phyloP scores from a whole-genome alignment of 176 grass and related monocot species.

The Musa itinerans region DNA sequence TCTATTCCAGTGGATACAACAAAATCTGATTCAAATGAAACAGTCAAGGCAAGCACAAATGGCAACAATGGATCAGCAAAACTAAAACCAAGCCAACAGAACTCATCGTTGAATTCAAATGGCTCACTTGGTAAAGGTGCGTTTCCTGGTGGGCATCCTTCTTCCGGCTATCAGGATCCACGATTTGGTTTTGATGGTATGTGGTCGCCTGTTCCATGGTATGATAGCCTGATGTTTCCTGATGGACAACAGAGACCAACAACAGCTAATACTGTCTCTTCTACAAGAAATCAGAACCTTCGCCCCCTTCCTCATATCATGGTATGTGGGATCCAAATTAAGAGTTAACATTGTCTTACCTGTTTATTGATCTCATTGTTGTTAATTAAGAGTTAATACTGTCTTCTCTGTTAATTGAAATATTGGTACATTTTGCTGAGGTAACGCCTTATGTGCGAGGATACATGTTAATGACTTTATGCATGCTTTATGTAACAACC shows the following conservation, averaged over 20 bases:
- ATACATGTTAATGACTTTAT: too few species aligned
- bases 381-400: too few species aligned
- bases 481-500: too few species aligned
- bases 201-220: slow-evolving; percentile 23
- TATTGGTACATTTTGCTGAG: too few species aligned
- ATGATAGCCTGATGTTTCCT: slow-evolving; percentile 11
- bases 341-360: neutral
- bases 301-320: neutral
- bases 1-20: slow-evolving; percentile 3
- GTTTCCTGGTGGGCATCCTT: neutral
- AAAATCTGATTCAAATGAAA: slow-evolving; percentile 8
- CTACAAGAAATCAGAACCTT: slow-evolving; percentile 19
- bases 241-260: slow-evolving; percentile 16
- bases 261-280: slow-evolving; percentile 9
- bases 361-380: too few species aligned
- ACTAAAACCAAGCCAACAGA: slow-evolving; percentile 15
- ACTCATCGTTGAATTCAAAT: slow-evolving; percentile 14
- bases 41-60: neutral
- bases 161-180: slow-evolving; percentile 9
- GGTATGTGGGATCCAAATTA: neutral
- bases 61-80: slow-evolving; percentile 4
- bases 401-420: too few species aligned
- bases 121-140: slow-evolving; percentile 5
- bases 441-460: too few species aligned
- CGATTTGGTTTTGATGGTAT: slow-evolving; percentile 22